These are phyloP conservation scores for Corylus avellana DNA, from an alignment of 306 rosid genomes.

Conservation along the genomic window DNA sequence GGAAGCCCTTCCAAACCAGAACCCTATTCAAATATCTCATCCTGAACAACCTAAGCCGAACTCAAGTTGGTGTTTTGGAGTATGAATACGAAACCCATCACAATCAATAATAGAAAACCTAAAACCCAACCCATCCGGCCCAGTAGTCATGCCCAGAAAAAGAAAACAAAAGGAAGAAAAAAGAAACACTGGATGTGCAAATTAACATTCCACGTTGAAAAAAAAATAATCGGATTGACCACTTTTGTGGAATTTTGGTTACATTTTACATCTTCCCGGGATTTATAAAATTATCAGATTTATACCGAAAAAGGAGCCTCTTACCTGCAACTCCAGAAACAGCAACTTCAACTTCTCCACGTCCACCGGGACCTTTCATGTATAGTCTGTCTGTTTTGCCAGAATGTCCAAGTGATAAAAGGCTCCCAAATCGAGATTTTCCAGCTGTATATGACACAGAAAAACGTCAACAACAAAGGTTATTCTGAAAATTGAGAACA, in stretches of 20 bases:
- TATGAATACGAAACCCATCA: not conserved
- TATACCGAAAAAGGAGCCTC: slow-evolving; percentile 12
- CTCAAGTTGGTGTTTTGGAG: not conserved
- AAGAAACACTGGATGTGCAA: not conserved
- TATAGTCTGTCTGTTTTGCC: slow-evolving; percentile 87
- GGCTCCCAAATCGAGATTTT: slow-evolving; percentile 86
- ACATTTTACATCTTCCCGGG: not conserved
- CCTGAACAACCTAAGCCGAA: not conserved
- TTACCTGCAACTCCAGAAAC: slow-evolving; percentile 93
- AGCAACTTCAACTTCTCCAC: slow-evolving; percentile 99
- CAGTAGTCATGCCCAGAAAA: not conserved
- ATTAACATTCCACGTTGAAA: not conserved
- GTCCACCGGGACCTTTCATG: slow-evolving; percentile 99
- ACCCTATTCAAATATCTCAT: not conserved
- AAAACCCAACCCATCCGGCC: not conserved
- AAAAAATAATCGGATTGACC: not conserved
- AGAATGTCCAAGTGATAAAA: slow-evolving; percentile 69
- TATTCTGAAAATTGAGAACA: not conserved
- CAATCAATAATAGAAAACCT: not conserved
- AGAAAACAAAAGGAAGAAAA: not conserved
- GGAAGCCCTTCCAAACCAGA: not conserved
- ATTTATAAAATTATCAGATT: not conserved
- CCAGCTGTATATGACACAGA: slow-evolving; percentile 54
- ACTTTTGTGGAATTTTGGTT: not conserved
- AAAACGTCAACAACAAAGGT: not conserved